Conservation (phyloP, 2,329 filamentous ascomycete species). For the Fusarium praegraminearum region DNA sequence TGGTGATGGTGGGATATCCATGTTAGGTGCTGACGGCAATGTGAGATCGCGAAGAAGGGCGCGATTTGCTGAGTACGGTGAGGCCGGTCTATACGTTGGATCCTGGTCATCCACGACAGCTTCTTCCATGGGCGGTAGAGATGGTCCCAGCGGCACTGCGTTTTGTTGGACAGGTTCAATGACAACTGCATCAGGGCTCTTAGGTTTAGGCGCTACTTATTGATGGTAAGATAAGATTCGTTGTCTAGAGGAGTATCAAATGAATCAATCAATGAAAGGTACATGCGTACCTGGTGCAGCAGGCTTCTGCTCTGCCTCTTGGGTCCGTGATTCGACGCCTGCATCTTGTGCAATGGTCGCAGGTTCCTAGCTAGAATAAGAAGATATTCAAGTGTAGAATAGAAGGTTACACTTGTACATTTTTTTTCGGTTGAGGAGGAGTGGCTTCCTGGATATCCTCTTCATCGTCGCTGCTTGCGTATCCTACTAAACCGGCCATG, state of each 20-base stretch:
- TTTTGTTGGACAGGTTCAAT: conserved; percentile 51
- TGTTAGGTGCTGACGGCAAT: conserved; percentile 76
- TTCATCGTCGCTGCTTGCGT: conserved; percentile 66
- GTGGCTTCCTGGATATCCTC: conserved; percentile 49
- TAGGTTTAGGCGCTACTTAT: conserved; percentile 14
- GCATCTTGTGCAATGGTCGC: conserved; percentile 5
- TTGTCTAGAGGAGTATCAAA: neutral
- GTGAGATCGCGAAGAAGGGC: conserved; percentile 77
- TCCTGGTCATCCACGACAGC: conserved; percentile 39
- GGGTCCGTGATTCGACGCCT: conserved; percentile 2
- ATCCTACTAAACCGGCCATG: conserved; percentile 62
- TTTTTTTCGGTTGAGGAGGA: conserved; percentile 4
- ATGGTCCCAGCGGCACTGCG: conserved; percentile 54
- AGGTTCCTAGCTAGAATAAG: conserved; percentile 24
- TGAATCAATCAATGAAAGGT: neutral
- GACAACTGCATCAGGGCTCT: conserved; percentile 22
- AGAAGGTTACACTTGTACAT: conserved; percentile 20
- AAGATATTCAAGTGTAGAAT: neutral
- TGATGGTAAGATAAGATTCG: conserved; percentile 1
- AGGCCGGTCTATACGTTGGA: conserved; percentile 57
- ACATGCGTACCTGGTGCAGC: conserved; percentile 18
- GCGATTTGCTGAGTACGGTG: conserved; percentile 76
- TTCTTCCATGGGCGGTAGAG: conserved; percentile 52
- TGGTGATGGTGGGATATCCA: conserved; percentile 80
- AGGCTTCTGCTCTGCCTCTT: conserved; percentile 4